Evolutionary conservation across 768 basidiomycete genomes (phyloP), one percentile per base, ranked within the genome.

Genomic region (Tephrocybe sp.): DNA sequence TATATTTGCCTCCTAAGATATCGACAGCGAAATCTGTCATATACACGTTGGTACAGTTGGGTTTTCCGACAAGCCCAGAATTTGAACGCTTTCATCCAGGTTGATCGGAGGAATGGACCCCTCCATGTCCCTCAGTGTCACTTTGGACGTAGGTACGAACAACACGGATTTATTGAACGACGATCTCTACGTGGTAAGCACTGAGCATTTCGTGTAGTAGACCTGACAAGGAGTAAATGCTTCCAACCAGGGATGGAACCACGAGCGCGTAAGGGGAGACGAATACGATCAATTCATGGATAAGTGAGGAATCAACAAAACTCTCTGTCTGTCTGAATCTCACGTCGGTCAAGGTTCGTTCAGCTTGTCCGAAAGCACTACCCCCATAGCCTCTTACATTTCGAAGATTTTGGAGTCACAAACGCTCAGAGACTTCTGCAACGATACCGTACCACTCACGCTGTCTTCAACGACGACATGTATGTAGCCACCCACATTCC

Each of bases 391-490:
- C 73, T 93, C 3, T 69, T 90, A 3, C 91, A 95, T 63, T 92
- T 93, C 49, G 91, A 94, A 62, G 90, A 93, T 60, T 92, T 92
- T 54, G 90, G 90, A 3, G 83, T 88, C 2, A 76, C 77, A 24
- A 92, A 93, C 55, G 90, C 91, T 0, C 80, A 87, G 52, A 68
- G 80, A 15, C 65, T 93, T 1, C 73, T 93, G 32, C 74, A 83
- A 36, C 69, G 72, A 33, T 91, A 88, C 66, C 73, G 76, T 8
- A 74, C 79, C 37, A 66, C 76, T n/a, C 86, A 88, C 56, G 71
- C 85, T 0, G 78, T 83, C 4, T 88, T 93, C 74, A 94, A 94
- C 63, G 92, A 94, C 55, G 91, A 94, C 63, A 87, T 93, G 86
- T 86, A 20, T 4, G 38, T 9, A 3, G 4, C 18, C 20, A 11